Base-by-base conservation (phyloP, 768 basidiomycete genomes). In the Kwoniella mangroviensis region DNA sequence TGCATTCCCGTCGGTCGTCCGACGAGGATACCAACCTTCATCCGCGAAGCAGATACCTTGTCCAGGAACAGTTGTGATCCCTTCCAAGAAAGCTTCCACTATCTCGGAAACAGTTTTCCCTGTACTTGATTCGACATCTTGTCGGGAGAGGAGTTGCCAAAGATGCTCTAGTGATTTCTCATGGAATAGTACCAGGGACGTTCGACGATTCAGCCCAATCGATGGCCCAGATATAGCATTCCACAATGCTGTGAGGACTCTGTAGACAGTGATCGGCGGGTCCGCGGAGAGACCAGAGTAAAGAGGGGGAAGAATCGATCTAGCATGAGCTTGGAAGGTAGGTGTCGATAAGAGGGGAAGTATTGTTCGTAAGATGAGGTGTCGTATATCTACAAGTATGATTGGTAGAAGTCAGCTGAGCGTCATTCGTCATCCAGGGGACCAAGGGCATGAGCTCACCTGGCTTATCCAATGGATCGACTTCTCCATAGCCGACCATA, bases 1-100 rank as follows among this genome's bases (percentile, higher is more conserved):
- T 0, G 83, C 83, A 10, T 74, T 75, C 1, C 75, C 24, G 10
- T 76, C 75, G 0, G 85, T 85, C 0, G 86, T 87, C 26, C 90
- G 90, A 2, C 92, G 89, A 3, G 89, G 89, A 75, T 97, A 98
- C 94, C 94, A 98, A 2, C 94, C 94, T 9, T 88, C 86, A 76
- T 95, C 93, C 62, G 85, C 88, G 84, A 96, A 97, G 77, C 94
- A 98, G 15, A 97, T 86, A 0, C 94, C 94, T 13, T 86, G 84
- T 0, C 94, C 94, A 0, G 92, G 91, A 26, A 88, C 88, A 0
- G 92, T 91, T 75, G 91, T 92, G 40, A 93, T 88, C 1, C 90
- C 91, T 28, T 95, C 87, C 12, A 97, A 84, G 82, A 97, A 98
- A 75, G 94, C 93, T 70, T 93, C 92, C 0, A 88, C 89, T 3